Percentiles rank a stretch among this genome's conserved stretches.
These are phyloP conservation scores for Amoebophrya sp. DNA, from an alignment of 169 alveolate genomes.

Conservation along the genomic window DNA sequence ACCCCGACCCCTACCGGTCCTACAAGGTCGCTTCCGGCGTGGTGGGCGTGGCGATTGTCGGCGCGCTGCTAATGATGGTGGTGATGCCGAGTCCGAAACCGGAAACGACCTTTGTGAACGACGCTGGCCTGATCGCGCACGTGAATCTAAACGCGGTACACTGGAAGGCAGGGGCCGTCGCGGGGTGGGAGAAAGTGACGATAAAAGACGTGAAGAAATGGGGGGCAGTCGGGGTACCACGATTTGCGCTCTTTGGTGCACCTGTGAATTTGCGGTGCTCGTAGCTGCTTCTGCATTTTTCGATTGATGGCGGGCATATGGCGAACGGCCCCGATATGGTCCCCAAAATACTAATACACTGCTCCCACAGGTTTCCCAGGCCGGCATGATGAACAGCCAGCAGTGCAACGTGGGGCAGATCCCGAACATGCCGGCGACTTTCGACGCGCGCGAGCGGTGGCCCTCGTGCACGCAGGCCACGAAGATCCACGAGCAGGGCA, in stretches of 20 bases:
- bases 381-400: neutral
- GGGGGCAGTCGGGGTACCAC: neutral
- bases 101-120: neutral
- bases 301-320: no score
- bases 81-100: neutral
- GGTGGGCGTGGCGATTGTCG: neutral
- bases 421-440: neutral
- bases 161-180: neutral
- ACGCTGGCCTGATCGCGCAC: neutral
- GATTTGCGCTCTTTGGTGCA: no score
- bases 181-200: neutral
- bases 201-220: neutral
- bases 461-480: neutral
- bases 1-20: neutral
- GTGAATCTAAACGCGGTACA: neutral
- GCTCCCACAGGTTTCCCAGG: neutral
- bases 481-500: neutral
- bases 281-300: no score
- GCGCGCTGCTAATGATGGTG: no score
- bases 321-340: no score
- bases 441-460: neutral
- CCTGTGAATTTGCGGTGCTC: no score
- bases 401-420: neutral
- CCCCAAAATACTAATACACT: no score
- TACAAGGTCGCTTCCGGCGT: neutral